phyloP scores from a whole-genome alignment of 768 basidiomycete genomes.

The Leccinum aurantiacum region DNA sequence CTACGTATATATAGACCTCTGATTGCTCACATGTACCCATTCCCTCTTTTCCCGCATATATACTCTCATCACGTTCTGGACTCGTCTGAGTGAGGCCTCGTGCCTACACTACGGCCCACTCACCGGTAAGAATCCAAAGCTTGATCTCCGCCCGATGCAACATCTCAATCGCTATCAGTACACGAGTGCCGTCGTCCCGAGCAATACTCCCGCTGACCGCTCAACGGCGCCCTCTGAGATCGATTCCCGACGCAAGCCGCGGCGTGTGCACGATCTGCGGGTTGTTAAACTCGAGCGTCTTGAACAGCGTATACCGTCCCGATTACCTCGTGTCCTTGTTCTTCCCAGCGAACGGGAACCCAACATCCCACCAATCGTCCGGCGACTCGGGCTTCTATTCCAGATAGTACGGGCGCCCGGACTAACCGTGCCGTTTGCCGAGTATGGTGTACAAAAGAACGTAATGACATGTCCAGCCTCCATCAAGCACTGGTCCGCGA shows the following conservation, averaged over 20 bases:
- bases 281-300: constrained; percentile 90
- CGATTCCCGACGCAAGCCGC: constrained; percentile 75
- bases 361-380: constrained; percentile 76
- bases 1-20: no score
- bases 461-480: constrained; percentile 69
- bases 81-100: no score
- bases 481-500: constrained; percentile 46
- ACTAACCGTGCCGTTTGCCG: constrained; percentile 68
- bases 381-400: constrained; percentile 97
- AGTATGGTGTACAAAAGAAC: constrained; percentile 96
- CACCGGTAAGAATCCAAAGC: constrained; percentile 77
- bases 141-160: constrained; percentile 95
- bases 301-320: constrained; percentile 77
- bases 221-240: constrained; percentile 77
- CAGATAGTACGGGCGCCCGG: constrained; percentile 57
- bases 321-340: constrained; percentile 75
- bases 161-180: constrained; percentile 92
- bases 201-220: constrained; percentile 78
- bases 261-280: constrained; percentile 87
- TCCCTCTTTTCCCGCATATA: no score
- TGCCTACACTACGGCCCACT: constrained; percentile 3
- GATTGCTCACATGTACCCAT: no score
- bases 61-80: no score
- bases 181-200: constrained; percentile 94
- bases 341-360: constrained; percentile 84